A percentile compares a stretch with the other conserved stretches of the same genome.
Evolutionary conservation across 2,329 filamentous ascomycete genomes (phyloP).

Genomic region (Calonectria multiphialidica): DNA sequence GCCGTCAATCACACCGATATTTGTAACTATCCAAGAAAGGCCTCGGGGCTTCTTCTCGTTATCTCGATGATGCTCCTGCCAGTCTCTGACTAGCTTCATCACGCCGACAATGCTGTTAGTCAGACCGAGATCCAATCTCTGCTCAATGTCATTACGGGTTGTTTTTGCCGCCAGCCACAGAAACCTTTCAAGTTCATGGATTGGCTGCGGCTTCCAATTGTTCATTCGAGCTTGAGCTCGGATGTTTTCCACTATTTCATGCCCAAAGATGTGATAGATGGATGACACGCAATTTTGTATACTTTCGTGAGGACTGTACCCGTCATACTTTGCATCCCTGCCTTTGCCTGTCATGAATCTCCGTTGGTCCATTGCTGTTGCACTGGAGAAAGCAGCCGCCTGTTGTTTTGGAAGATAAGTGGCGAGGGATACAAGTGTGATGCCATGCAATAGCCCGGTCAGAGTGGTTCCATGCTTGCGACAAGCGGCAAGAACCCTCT

Average conservation of each 20-base stretch:
- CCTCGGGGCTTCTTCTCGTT: background rate
- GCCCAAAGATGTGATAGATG: conserved; percentile 2
- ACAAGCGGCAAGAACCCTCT: background rate
- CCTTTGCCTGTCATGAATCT: conserved; percentile 10
- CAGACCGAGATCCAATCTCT: background rate
- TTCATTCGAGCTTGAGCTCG: background rate
- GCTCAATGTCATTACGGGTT: background rate
- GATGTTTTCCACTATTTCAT: background rate
- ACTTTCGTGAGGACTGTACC: conserved; percentile 31
- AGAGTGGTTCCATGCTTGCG: background rate
- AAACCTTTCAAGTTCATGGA: background rate
- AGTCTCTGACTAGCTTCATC: background rate
- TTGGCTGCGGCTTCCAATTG: conserved; percentile 8
- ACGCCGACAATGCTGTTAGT: background rate
- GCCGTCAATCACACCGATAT: background rate
- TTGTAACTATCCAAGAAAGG: background rate
- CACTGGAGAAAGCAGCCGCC: background rate
- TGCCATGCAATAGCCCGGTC: conserved; percentile 3
- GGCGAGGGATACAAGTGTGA: background rate
- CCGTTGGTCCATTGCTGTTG: conserved; percentile 19
- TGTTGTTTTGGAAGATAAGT: background rate
- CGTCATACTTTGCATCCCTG: conserved; percentile 25
- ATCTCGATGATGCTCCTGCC: background rate
- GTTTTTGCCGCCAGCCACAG: background rate
- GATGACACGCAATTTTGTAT: conserved; percentile 10